These are phyloP conservation scores for Triglochin maritima DNA, from an alignment of 106 monocot species.

Conservation along the genomic window DNA sequence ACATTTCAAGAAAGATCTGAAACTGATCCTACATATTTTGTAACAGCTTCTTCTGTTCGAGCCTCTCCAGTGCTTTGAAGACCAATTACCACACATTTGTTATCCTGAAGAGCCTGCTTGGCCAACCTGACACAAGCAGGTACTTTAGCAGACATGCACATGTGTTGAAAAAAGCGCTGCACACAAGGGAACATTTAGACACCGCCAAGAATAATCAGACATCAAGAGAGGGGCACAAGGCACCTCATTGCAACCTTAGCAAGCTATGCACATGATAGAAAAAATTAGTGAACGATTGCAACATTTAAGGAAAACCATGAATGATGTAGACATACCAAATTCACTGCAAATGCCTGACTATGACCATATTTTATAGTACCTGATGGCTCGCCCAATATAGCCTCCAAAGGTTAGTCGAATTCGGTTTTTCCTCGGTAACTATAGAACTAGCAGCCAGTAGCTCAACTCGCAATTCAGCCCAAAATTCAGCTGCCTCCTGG, in stretches of 20 bases:
- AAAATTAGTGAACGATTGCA: too few species aligned
- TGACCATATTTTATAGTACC: constrained; percentile 18
- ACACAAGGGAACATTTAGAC: not conserved
- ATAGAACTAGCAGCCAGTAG: constrained; percentile 66
- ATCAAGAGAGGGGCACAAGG: too few species aligned
- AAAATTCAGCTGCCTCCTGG: constrained; percentile 85
- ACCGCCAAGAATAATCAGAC: too few species aligned
- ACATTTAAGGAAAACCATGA: too few species aligned
- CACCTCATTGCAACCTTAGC: too few species aligned
- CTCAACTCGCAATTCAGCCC: constrained; percentile 91
- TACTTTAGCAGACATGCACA: constrained; percentile 99
- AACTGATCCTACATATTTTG: constrained; percentile 67
- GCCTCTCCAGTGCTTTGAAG: constrained; percentile 99
- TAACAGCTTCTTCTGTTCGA: constrained; percentile 92
- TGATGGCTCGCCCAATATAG: constrained; percentile 97
- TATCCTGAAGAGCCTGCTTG: constrained; percentile 63
- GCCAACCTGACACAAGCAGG: constrained; percentile 67
- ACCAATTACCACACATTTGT: constrained; percentile 97
- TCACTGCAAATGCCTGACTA: too few species aligned
- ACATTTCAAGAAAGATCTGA: not conserved
- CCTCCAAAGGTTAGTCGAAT: constrained; percentile 75
- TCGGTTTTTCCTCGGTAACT: constrained; percentile 65
- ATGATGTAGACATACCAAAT: too few species aligned
- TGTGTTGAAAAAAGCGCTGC: constrained; percentile 93
- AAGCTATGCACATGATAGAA: too few species aligned